Evolutionary conservation across 768 basidiomycete genomes (phyloP).

Genomic region (Symmetrospora coprosmae): DNA sequence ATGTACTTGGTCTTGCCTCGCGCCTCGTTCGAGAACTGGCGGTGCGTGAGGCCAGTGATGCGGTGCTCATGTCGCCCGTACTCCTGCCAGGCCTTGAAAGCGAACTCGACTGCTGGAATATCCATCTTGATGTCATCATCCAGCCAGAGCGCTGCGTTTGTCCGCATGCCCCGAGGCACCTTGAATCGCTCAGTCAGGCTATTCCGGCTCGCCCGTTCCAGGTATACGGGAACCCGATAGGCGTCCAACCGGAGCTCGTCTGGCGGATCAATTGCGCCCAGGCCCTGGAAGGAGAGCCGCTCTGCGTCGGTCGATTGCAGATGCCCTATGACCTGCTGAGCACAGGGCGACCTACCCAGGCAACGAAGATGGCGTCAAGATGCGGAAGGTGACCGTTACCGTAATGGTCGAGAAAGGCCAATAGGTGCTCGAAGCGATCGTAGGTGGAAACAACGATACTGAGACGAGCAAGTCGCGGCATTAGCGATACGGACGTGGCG

Average conservation of each 20-base stretch:
- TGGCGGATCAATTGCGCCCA: slow-evolving; percentile 1
- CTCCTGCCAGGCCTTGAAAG: neutral
- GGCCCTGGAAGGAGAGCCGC: neutral
- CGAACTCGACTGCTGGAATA: neutral
- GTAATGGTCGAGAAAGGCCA: slow-evolving; percentile 4
- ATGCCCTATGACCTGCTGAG: neutral
- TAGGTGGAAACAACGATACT: slow-evolving; percentile 16
- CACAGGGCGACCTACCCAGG: neutral
- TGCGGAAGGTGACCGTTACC: neutral
- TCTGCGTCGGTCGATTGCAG: neutral
- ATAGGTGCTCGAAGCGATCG: neutral
- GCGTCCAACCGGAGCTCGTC: neutral
- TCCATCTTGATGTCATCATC: slow-evolving; percentile 2
- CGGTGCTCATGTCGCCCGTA: neutral
- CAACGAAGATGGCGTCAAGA: slow-evolving; percentile 14
- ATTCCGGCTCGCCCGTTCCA: neutral
- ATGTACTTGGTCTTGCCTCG: neutral
- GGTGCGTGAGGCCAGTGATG: neutral
- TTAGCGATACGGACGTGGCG: neutral
- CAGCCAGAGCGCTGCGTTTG: neutral
- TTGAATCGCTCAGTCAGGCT: slow-evolving; percentile 12
- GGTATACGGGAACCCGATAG: slow-evolving; percentile 5
- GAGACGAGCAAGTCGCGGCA: neutral
- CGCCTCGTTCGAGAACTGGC: neutral
- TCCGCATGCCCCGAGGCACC: neutral